Base-by-base conservation (phyloP, 768 basidiomycete species). In the Royoungia palumana region DNA sequence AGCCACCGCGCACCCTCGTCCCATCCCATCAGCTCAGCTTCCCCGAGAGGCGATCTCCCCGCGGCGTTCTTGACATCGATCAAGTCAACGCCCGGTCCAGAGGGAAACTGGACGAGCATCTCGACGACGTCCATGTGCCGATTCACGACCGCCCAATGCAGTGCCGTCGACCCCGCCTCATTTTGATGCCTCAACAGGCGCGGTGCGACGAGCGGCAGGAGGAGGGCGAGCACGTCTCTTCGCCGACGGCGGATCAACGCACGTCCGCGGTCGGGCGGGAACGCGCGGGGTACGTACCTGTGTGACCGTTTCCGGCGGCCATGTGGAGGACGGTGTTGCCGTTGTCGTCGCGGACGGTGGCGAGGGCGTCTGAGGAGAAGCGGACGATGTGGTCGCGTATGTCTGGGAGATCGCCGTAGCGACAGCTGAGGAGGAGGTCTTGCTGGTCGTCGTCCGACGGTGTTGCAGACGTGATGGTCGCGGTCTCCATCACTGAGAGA, bases 101-200 rank as follows among this genome's bases (percentile, higher is more conserved):
- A 59, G 0, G 77, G 70, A 55, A 75, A 76, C 44, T 74, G 66
- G 11, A 91, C 79, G 25, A 92, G 78, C 30, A 71, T 74, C 63
- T 83, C 75, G 1, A 78, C 75, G 40, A 83, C 63, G 7, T 68
- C 62, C 4, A 95, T 78, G 57, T 94, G 94, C 3, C 77, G 72
- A 65, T 96, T 97, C 35, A 93, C 66, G 3, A 88, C 81, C 0
- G 94, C 93, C 94, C 94, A 96, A 61, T 97, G 94, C 6, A 96
- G 69, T 7, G 94, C 78, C 3, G 89, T 94, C 21, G 94, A 94
- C 44, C 82, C 76, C 0, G 88, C 76, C 24, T 65, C 65, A 62
- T 96, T 97, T 50, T 78, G 79, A 1, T 74, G 70, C 2, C 81
- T 70, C 19, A 93, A 61, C 7, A 90, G 67, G 3, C 76, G 65